phyloP scores from a whole-genome alignment of 2,329 filamentous ascomycete genomes.

The Corinectria fuckeliana region DNA sequence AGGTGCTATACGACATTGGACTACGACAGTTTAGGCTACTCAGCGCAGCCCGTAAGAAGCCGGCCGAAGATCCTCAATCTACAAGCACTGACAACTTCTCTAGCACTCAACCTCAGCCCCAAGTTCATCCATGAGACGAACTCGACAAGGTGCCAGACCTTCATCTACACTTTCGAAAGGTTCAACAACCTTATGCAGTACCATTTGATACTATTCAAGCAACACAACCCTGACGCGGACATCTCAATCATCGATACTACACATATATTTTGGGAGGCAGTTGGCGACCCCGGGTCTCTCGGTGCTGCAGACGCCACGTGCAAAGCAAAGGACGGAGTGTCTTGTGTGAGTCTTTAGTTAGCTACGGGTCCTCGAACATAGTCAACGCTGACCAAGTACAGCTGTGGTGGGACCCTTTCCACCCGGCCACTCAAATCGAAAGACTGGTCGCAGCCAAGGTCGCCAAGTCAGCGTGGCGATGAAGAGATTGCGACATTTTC shows the following conservation, averaged over 20 bases:
- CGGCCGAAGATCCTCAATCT: neutral
- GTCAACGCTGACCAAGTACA: neutral
- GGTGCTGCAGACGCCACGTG: neutral
- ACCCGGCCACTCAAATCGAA: neutral
- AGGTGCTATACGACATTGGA: neutral
- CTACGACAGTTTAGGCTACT: neutral
- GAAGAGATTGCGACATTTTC: neutral
- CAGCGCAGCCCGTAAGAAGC: neutral
- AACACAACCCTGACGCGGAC: neutral
- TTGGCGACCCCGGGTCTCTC: neutral
- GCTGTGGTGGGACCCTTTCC: neutral
- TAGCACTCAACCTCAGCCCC: neutral
- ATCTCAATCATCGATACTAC: neutral
- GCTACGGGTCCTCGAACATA: neutral
- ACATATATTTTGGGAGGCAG: neutral
- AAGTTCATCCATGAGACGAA: neutral
- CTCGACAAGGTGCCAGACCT: neutral
- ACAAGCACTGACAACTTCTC: neutral
- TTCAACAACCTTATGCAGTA: neutral
- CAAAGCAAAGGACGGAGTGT: neutral
- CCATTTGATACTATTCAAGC: neutral
- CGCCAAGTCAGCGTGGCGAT: neutral
- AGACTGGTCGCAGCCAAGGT: neutral
- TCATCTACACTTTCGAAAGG: neutral
- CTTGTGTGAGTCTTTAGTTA: neutral